Base-by-base conservation (phyloP, 1,284 basidiomycete genomes). In the Ceratorhiza oryzae-sativae region DNA sequence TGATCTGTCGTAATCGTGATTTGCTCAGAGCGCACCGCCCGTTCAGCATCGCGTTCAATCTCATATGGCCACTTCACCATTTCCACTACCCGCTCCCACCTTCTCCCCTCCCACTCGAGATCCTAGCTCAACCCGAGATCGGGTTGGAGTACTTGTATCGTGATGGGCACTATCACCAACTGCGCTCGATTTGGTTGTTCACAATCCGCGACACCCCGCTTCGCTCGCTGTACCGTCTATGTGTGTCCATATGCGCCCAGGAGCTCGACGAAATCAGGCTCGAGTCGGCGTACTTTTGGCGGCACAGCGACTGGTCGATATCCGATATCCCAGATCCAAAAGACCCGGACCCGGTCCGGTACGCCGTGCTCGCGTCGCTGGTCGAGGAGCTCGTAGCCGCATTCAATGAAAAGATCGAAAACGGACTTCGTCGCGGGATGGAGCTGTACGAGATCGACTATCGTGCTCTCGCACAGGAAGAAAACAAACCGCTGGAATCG, bases 181-280 rank as follows among this genome's bases (percentile, higher is more conserved):
- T 72, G 27, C 71, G 71, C 20, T 63, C 59, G 15, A 53, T 72
- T 32, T 72, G 71, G 71, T 20, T 63, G 6, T 72, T 72, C 27
- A 72, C 61, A 9, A 46, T 61, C 25, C 48, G 71, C 30, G 71
- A 72, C 36, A 72, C 71, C 12, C 60, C 71, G 18, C 30, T 63
- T n/a, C 71, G 71, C 25, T 56, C 71, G 8, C 23, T 72, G 25
- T 72, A 72, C 36, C 71, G 71, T 4, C 59, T 72, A 23, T 72
- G 53, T 25, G 71, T 63, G 2, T 72, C 59, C 15, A 55, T 46
- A n/a, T 61, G 39, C 25, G 51, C 71, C 2, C 59, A 72, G 49
- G 60, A 63, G 34, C 59, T 63, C 23, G 42, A 45, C 49, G 71
- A 72, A 46, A 72, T 63, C 13, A 63, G 61, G 71, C 65, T 70